Evolutionary conservation across 1,139 yeast genomes (phyloP), one percentile per base, ranked within the genome.

Genomic region (Geotrichum carabidarum): DNA sequence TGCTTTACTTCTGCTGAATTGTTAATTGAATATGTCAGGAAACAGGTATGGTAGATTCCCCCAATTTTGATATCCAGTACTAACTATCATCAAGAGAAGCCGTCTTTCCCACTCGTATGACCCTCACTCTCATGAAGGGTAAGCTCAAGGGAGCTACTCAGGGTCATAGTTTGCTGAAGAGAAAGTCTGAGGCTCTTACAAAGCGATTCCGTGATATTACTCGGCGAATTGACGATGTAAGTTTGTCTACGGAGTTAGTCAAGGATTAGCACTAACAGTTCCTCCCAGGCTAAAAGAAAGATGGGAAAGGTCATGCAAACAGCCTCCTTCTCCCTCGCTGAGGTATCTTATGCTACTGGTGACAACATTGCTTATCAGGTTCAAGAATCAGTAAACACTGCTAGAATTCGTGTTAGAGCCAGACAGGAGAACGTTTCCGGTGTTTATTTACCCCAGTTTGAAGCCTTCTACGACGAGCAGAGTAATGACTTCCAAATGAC

Each of bases 291-390:
- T 51, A 93, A 93, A 73, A 82, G 93, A 63, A 93, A 91, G 76
- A 93, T 93, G 99, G 99, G 98, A 48, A 79, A 94, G 62, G 96
- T 93, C 44, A 93, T 93, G 98, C 99, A 93, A 70, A 87, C 95
- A 0, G 99, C 99, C 1, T 95, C 98, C 0, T 93, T 93, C 69
- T 91, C 98, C 11, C 78, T 93, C 63, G 98, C 99, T 1, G 99
- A 93, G 70, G 98, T 93, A 50, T 86, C 93, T 51, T 93, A 93
- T 68, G 99, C 99, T 36, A 91, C 97, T 2, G 99, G 99, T 57
- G 95, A 86, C 64, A 90, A 89, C 73, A 89, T 93, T 63, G 88
- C 90, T 14, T 91, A 89, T 70, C 98, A 93, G 71, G 96, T 93
- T 44, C 96, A 89, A 73, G 98, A 93, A 72, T 83, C 91, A 52